Conservation (phyloP, 768 basidiomycete species). For the Tephrocybe sp. region DNA sequence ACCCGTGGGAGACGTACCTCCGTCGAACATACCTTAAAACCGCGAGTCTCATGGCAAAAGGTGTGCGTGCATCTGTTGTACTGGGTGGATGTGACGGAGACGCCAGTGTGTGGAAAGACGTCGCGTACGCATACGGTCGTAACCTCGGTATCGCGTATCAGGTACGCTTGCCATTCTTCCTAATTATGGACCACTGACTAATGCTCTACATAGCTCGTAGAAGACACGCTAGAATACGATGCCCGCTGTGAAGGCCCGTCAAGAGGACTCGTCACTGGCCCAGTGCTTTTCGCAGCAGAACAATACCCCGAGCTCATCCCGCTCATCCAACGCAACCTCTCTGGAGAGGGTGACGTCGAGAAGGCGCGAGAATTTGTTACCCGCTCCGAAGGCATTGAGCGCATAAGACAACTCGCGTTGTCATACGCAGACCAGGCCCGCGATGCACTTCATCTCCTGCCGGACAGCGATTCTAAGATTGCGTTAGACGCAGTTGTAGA, state of each 20-base stretch:
- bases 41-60: constrained; percentile 88
- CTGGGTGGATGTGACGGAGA: constrained; percentile 70
- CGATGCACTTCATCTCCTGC: constrained; percentile 64
- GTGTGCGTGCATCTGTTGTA: constrained; percentile 79
- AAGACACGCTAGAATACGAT: constrained; percentile 80
- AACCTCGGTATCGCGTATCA: constrained; percentile 84
- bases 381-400: constrained; percentile 69
- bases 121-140: constrained; percentile 87
- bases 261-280: constrained; percentile 63
- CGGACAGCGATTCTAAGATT: constrained; percentile 75
- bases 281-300: constrained; percentile 84
- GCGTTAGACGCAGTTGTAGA: constrained; percentile 76
- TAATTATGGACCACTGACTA: constrained; percentile 5
- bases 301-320: constrained; percentile 74
- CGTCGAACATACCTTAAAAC: constrained; percentile 74
- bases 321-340: constrained; percentile 78
- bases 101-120: constrained; percentile 83
- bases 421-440: constrained; percentile 76
- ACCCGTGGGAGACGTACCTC: constrained; percentile 76
- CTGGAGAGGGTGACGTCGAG: constrained; percentile 75
- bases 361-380: constrained; percentile 56
- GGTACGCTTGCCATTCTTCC: constrained; percentile 2
- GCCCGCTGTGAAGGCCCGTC: constrained; percentile 27
- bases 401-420: constrained; percentile 74
- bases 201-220: constrained; percentile 57